Base-by-base conservation (phyloP, 2,329 filamentous ascomycete genomes). In the Paraphoma sp. region DNA sequence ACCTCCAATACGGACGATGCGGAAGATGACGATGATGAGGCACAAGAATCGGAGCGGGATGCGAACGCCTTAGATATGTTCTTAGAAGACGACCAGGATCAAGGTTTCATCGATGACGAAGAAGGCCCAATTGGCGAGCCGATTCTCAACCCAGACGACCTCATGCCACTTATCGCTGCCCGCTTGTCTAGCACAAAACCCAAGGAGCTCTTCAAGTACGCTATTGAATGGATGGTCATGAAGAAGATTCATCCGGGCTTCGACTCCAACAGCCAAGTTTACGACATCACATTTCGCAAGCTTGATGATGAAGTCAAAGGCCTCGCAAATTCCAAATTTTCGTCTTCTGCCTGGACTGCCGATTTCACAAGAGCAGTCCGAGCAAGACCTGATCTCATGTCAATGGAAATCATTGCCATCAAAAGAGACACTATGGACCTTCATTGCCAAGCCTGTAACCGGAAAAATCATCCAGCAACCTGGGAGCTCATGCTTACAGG, bases 161-260 rank as follows among this genome's bases (percentile, higher is more conserved):
- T 53, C n/a, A 53, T 53, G 51, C 51, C 51, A 8, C 36, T 53
- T 23, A 29, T 53, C 12, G 23, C 43, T 5, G 23, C 16, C 30
- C 51, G 87, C 0, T 83, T 89, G 54, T 83, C 86, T 0, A 86
- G 87, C 59, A 87, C 88, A 63, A 89, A 89, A 48, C 79, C 88
- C 0, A 88, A 87, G 61, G 87, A 91, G 40, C 86, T 93, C 48
- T 94, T 94, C 78, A 85, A 84, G 46, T 87, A 88, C 65, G 89
- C 86, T 0, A 81, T 94, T 1, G 89, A 92, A 70, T 94, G 90
- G 90, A 89, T 93, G 77, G 87, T 94, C 2, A 89, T 92, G 67
- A 90, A 90, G 70, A 88, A 89, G 64, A 82, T 95, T 48, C 89
- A 93, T 63, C 90, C 90, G 0, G 86, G 81, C 0, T 93, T 93